phyloP scores from a whole-genome alignment of 257 asterid species.

The Nicotiana tabacum region DNA sequence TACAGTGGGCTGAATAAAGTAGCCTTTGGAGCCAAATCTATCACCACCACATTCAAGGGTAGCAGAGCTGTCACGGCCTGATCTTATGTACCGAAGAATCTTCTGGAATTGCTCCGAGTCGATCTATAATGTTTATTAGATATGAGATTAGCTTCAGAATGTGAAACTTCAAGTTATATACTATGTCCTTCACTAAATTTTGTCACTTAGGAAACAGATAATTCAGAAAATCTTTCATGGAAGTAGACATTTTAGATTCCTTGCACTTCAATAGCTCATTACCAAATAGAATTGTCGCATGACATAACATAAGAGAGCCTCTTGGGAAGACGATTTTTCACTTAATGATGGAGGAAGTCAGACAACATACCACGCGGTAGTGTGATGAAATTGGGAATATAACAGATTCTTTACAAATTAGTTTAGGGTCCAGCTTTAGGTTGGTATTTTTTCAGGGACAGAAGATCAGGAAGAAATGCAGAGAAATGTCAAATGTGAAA shows the following conservation, averaged over 20 bases:
- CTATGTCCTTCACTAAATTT: neutral
- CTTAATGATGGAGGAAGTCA: neutral
- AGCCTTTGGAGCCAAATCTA: slow-evolving; percentile 61
- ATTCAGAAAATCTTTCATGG: neutral
- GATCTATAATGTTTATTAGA: slow-evolving; percentile 30
- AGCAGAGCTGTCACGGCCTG: slow-evolving; percentile 55
- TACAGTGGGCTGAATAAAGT: slow-evolving; percentile 68
- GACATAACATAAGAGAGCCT: neutral
- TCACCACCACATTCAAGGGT: slow-evolving; percentile 73
- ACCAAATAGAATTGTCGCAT: neutral
- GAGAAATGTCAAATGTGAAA: neutral
- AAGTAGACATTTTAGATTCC: neutral
- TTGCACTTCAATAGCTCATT: neutral
- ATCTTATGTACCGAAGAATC: slow-evolving; percentile 59
- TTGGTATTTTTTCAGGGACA: too few species aligned
- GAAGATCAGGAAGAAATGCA: neutral
- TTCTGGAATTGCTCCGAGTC: slow-evolving; percentile 63
- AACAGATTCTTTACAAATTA: neutral
- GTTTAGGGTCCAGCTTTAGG: neutral
- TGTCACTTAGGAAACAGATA: neutral
- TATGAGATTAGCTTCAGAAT: neutral
- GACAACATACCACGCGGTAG: neutral
- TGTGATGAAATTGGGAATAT: neutral
- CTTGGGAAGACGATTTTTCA: neutral
- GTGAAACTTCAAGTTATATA: neutral